These are phyloP conservation scores for Ustilago trichophora DNA, from an alignment of 1,284 basidiomycete genomes.

Conservation along the genomic window DNA sequence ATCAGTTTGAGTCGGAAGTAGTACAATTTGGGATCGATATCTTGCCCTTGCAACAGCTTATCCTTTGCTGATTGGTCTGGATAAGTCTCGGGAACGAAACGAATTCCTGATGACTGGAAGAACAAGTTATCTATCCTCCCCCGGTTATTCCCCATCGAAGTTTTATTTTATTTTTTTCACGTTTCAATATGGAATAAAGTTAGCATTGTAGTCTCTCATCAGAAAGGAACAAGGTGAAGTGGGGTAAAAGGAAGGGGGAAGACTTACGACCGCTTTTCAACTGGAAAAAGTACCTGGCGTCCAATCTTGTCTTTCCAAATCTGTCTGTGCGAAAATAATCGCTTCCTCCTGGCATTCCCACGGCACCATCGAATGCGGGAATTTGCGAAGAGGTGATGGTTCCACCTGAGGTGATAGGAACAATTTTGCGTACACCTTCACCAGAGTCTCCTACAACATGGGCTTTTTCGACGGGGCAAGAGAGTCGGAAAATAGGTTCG, in stretches of 20 bases:
- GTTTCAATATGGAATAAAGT: too few species aligned
- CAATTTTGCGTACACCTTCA: conserved; percentile 35
- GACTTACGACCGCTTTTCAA: conserved; percentile 23
- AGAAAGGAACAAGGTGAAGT: not conserved
- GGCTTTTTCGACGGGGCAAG: conserved; percentile 14
- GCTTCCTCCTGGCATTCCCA: conserved; percentile 20
- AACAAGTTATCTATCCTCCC: conserved; percentile 14
- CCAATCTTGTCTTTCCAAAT: conserved; percentile 27
- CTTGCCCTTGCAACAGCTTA: conserved; percentile 9
- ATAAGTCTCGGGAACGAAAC: conserved; percentile 19
- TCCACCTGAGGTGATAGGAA: conserved; percentile 24
- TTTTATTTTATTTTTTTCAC: too few species aligned
- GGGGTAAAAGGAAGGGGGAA: not conserved
- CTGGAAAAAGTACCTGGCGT: conserved; percentile 38
- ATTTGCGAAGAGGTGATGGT: conserved; percentile 8
- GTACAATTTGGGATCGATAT: conserved; percentile 24
- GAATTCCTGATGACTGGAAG: conserved; percentile 28
- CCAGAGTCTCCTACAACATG: conserved; percentile 24
- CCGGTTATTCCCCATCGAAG: too few species aligned
- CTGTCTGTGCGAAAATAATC: conserved; percentile 37
- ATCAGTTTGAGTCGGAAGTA: conserved; percentile 34
- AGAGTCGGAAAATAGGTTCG: conserved; percentile 15
- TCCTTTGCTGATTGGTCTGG: conserved; percentile 17
- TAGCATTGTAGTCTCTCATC: too few species aligned
- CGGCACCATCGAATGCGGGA: conserved; percentile 23